Percentiles rank a stretch among this genome's conserved stretches.
Evolutionary conservation across 2,329 filamentous ascomycete species (phyloP).

Genomic region (Fusarium sp.): DNA sequence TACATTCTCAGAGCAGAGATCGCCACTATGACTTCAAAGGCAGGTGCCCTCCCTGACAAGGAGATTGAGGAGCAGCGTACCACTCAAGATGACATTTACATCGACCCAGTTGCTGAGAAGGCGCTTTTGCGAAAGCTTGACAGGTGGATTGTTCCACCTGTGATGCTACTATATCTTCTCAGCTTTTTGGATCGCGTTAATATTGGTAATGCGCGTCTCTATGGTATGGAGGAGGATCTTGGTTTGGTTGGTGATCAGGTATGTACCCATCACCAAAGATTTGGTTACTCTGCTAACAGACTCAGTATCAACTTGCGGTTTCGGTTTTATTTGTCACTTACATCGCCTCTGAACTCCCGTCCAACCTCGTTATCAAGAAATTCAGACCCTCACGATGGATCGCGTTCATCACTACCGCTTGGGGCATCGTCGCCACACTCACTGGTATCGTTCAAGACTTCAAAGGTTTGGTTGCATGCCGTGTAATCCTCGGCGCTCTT

Average conservation of each 20-base stretch:
- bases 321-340: slow-evolving; percentile 52
- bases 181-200: slow-evolving; percentile 48
- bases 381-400: slow-evolving; percentile 50
- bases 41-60: slow-evolving; percentile 18
- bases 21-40: slow-evolving; percentile 32
- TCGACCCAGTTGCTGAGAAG: slow-evolving; percentile 47
- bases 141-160: slow-evolving; percentile 69
- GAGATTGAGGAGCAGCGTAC: slow-evolving; percentile 37
- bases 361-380: slow-evolving; percentile 53
- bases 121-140: slow-evolving; percentile 69
- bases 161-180: slow-evolving; percentile 69
- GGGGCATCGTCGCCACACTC: slow-evolving; percentile 59
- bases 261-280: rapidly evolving
- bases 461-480: slow-evolving; percentile 51
- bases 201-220: slow-evolving; percentile 71
- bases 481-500: slow-evolving; percentile 58
- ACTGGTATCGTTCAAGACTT: slow-evolving; percentile 56
- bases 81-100: slow-evolving; percentile 37
- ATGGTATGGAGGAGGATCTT: slow-evolving; percentile 71
- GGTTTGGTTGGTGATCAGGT: slow-evolving; percentile 59
- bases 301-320: slow-evolving; percentile 62
- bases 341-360: slow-evolving; percentile 56
- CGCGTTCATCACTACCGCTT: slow-evolving; percentile 44
- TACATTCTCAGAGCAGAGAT: not conserved
- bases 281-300: rapidly evolving